A percentile compares a stretch with the other conserved stretches of the same genome.
phyloP scores from a whole-genome alignment of 148 eudicot genomes.

The Fagopyrum tataricum region DNA sequence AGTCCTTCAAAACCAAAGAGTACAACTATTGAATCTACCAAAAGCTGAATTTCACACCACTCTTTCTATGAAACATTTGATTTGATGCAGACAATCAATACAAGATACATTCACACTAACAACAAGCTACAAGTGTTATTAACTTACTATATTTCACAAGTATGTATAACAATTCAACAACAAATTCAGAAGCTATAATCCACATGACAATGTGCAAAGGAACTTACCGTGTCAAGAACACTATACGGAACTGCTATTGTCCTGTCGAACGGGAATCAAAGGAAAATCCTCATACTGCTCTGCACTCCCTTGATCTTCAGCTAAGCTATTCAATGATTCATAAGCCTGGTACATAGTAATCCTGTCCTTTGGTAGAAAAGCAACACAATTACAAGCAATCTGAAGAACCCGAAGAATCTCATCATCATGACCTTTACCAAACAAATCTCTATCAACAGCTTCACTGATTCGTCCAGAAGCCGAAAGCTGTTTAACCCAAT shows the following conservation, averaged over 20 bases:
- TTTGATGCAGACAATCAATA: background rate
- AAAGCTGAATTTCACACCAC: no score
- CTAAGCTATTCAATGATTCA: slow-evolving; percentile 38
- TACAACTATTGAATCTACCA: no score
- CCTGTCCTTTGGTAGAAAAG: slow-evolving; percentile 36
- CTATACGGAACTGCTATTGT: slow-evolving; percentile 15
- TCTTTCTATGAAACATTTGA: background rate
- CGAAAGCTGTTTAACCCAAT: slow-evolving; percentile 41
- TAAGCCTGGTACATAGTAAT: slow-evolving; percentile 51
- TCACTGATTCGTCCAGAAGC: slow-evolving; percentile 39
- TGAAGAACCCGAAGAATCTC: slow-evolving; percentile 38
- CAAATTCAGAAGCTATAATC: background rate
- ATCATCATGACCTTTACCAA: slow-evolving; percentile 46
- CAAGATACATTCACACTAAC: background rate
- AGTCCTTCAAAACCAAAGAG: no score
- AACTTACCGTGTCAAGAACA: background rate
- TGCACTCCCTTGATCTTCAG: slow-evolving; percentile 33
- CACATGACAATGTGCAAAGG: no score
- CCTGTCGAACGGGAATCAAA: slow-evolving; percentile 28
- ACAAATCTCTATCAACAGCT: slow-evolving; percentile 37
- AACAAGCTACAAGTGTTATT: background rate
- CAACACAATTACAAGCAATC: slow-evolving; percentile 37
- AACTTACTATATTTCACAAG: background rate
- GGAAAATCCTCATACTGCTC: slow-evolving; percentile 58
- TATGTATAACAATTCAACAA: background rate